Evolutionary conservation across 768 basidiomycete species (phyloP).

Genomic region (Coprinopsis sp.): DNA sequence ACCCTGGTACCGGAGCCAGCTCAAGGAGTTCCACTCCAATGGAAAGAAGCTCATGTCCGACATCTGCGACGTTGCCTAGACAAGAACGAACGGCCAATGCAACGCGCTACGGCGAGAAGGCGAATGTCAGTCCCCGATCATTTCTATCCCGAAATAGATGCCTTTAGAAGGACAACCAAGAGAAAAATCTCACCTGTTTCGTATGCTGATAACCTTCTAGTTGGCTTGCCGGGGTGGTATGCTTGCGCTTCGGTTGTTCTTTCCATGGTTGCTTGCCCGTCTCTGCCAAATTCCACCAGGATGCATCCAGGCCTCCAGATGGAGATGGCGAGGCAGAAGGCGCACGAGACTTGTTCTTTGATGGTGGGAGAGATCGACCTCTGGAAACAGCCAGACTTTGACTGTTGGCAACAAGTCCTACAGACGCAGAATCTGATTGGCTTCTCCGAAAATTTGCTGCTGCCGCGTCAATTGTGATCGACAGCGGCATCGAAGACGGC

Average conservation of each 20-base stretch:
- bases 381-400: not conserved
- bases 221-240: constrained; percentile 8
- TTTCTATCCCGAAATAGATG: not conserved
- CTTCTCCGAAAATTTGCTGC: too few species aligned
- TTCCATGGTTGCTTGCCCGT: constrained; percentile 10
- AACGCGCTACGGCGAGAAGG: constrained; percentile 24
- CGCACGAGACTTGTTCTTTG: not conserved
- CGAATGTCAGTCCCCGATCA: not conserved
- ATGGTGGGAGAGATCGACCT: constrained; percentile 2
- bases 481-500: too few species aligned
- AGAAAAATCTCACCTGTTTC: constrained; percentile 9
- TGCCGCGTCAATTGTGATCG: too few species aligned
- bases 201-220: constrained; percentile 11
- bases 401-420: not conserved
- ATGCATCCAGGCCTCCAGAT: constrained; percentile 8
- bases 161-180: not conserved
- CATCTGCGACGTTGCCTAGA: constrained; percentile 30
- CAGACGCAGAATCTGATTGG: constrained; percentile 1
- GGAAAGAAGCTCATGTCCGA: constrained; percentile 33
- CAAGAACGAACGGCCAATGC: constrained; percentile 27
- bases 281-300: constrained; percentile 14
- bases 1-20: constrained; percentile 47
- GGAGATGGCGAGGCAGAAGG: constrained; percentile 9
- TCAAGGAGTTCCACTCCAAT: constrained; percentile 33
- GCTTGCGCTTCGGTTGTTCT: constrained; percentile 8